A percentile compares a stretch with the other conserved stretches of the same genome.
Conservation (phyloP, 2,329 filamentous ascomycete genomes). For the Botrytis medusae region DNA sequence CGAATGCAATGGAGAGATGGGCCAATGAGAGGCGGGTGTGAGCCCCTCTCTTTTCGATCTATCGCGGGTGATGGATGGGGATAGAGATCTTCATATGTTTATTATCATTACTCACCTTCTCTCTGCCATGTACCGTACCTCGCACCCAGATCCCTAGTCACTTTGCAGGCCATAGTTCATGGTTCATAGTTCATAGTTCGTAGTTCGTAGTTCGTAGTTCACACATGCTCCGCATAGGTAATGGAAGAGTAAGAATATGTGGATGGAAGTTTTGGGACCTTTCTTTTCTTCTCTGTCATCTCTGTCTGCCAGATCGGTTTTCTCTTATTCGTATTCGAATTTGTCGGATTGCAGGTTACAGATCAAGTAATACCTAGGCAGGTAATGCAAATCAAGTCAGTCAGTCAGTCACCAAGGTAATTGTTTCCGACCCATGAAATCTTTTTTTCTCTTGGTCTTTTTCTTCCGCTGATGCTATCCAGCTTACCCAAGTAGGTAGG, state of each 20-base stretch:
- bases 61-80: background rate
- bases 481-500: too few relatives aligned
- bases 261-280: too few relatives aligned
- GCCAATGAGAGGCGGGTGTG: background rate
- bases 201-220: too few relatives aligned
- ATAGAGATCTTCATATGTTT: background rate
- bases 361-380: background rate
- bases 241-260: too few relatives aligned
- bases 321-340: constrained; percentile 9
- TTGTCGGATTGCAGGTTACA: too few relatives aligned
- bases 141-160: too few relatives aligned
- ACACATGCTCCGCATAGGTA: too few relatives aligned
- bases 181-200: too few relatives aligned
- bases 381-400: background rate
- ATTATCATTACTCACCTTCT: background rate
- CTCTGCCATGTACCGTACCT: background rate
- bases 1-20: background rate
- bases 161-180: too few relatives aligned
- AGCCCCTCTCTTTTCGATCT: background rate
- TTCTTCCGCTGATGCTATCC: background rate
- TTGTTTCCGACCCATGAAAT: background rate
- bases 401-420: background rate
- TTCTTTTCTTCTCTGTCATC: too few relatives aligned
- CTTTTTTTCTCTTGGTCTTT: background rate
- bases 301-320: background rate